These are phyloP conservation scores for Tremella fuciformis DNA, from an alignment of 768 basidiomycete species.

Conservation along the genomic window DNA sequence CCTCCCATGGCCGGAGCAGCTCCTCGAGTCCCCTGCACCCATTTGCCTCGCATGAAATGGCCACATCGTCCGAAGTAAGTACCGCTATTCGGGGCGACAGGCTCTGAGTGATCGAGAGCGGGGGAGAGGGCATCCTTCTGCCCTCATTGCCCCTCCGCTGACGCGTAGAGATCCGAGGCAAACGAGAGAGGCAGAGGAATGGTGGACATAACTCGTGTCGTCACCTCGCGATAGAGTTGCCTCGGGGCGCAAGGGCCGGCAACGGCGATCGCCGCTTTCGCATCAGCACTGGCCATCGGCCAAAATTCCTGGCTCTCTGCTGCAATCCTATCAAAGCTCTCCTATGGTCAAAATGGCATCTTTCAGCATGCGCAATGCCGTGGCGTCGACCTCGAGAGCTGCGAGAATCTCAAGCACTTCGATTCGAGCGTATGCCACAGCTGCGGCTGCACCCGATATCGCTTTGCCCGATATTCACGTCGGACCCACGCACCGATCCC, in stretches of 20 bases:
- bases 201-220: constrained; percentile 4
- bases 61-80: constrained; percentile 47
- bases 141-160: constrained; percentile 1
- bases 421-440: constrained; percentile 1
- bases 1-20: constrained; percentile 50
- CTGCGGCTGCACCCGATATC: constrained; percentile 17
- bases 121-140: constrained; percentile 44
- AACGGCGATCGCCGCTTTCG: constrained; percentile 4
- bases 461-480: constrained; percentile 47
- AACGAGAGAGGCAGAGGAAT: not conserved
- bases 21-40: constrained; percentile 50
- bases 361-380: constrained; percentile 2
- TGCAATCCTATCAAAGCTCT: too few species aligned
- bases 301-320: too few species aligned
- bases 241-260: too few species aligned
- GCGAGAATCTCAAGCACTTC: not conserved
- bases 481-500: constrained; percentile 55
- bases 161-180: not conserved
- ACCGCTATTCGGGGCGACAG: constrained; percentile 49
- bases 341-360: too few species aligned
- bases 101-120: constrained; percentile 45
- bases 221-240: not conserved
- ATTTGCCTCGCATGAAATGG: constrained; percentile 44
- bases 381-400: not conserved
- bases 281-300: too few species aligned